These are phyloP conservation scores for Phaeosphaeriaceae sp. DNA, from an alignment of 2,329 filamentous ascomycete genomes.

Conservation along the genomic window DNA sequence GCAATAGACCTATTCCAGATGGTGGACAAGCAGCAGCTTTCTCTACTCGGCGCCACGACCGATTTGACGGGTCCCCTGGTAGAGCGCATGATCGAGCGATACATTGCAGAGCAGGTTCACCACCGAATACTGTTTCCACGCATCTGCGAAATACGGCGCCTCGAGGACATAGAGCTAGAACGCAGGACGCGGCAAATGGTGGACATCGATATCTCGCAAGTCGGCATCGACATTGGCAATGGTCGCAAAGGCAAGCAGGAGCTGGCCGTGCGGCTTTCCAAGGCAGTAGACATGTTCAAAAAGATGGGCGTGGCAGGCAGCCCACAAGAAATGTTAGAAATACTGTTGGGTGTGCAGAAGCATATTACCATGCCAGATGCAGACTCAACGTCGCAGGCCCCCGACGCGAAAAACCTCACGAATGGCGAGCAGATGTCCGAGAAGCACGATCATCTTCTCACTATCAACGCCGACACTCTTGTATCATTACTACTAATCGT, in stretches of 20 bases:
- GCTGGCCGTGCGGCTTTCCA: slow-evolving; percentile 76
- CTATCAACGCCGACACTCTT: slow-evolving; percentile 86
- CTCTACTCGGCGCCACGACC: slow-evolving; percentile 88
- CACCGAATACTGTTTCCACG: slow-evolving; percentile 83
- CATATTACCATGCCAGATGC: slow-evolving; percentile 71
- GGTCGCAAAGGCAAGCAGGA: slow-evolving; percentile 81
- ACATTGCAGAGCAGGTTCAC: slow-evolving; percentile 92
- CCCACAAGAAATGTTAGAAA: slow-evolving; percentile 88
- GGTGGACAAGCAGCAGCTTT: slow-evolving; percentile 95
- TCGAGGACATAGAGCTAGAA: slow-evolving; percentile 88
- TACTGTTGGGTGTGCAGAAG: slow-evolving; percentile 82
- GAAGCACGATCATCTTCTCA: slow-evolving; percentile 64
- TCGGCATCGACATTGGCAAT: slow-evolving; percentile 86
- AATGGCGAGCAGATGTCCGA: slow-evolving; percentile 53
- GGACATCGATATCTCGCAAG: slow-evolving; percentile 90
- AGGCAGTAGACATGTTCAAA: slow-evolving; percentile 87
- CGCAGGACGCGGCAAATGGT: slow-evolving; percentile 92
- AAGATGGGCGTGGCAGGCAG: slow-evolving; percentile 80
- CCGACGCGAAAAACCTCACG: slow-evolving; percentile 35
- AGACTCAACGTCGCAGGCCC: slow-evolving; percentile 24
- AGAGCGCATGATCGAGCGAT: slow-evolving; percentile 92
- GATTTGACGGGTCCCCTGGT: slow-evolving; percentile 91
- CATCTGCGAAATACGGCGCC: slow-evolving; percentile 77
- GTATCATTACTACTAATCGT: slow-evolving; percentile 92
- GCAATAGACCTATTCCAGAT: slow-evolving; percentile 96